phyloP scores from a whole-genome alignment of 257 asterid genomes.

The Osmanthus fragrans region DNA sequence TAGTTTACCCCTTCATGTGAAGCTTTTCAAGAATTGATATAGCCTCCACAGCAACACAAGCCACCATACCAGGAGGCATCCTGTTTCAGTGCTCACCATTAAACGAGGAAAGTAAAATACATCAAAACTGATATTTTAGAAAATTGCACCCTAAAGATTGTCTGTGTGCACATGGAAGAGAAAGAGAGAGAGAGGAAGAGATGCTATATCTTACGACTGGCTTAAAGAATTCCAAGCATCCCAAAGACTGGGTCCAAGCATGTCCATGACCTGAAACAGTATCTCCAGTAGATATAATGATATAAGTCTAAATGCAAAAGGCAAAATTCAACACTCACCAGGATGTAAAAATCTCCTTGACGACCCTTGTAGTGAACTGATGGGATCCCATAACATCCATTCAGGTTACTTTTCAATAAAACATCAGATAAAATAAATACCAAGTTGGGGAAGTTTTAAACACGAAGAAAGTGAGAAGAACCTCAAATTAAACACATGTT shows the following conservation, averaged over 20 bases:
- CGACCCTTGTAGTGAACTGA: constrained; percentile 68
- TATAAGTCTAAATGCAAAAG: not conserved
- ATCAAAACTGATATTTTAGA: not conserved
- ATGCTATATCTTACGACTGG: constrained; percentile 67
- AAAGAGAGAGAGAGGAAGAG: constrained; percentile 10
- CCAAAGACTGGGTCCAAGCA: constrained; percentile 99
- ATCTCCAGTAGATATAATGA: constrained; percentile 12
- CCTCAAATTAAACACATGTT: constrained; percentile 4
- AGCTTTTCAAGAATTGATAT: constrained; percentile 95
- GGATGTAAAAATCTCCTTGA: constrained; percentile 83
- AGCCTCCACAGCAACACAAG: constrained; percentile 97
- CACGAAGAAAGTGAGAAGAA: not conserved
- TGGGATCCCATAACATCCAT: constrained; percentile 63
- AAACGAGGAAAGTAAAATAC: constrained; percentile 18
- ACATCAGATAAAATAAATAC: constrained; percentile 13
- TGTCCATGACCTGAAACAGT: constrained; percentile 84
- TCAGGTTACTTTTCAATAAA: constrained; percentile 43
- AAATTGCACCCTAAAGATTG: not conserved
- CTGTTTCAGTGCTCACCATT: constrained; percentile 52
- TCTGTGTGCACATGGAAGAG: not conserved
- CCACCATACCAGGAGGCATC: constrained; percentile 95
- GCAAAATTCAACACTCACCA: constrained; percentile 45
- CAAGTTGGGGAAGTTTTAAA: constrained; percentile 16
- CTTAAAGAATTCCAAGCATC: constrained; percentile 94
- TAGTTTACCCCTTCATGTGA: constrained; percentile 76